phyloP scores from a whole-genome alignment of 768 basidiomycete genomes.

The Myochromella boudieri region DNA sequence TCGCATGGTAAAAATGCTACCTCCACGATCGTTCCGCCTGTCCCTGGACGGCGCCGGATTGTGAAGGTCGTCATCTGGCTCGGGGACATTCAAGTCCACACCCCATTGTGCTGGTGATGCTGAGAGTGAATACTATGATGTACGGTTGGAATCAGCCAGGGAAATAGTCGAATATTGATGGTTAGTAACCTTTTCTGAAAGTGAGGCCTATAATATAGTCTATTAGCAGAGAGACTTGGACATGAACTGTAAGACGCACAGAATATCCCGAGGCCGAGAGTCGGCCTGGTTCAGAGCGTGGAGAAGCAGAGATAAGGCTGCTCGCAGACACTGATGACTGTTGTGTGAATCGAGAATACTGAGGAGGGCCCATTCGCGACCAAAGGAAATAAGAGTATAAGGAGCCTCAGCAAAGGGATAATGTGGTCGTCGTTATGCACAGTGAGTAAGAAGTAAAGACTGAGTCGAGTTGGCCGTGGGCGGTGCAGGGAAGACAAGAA shows the following conservation, averaged over 20 bases:
- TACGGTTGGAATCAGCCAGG: neutral
- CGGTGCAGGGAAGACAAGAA: neutral
- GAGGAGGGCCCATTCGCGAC: constrained; percentile 15
- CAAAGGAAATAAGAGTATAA: neutral
- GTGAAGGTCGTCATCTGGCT: constrained; percentile 65
- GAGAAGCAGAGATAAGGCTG: constrained; percentile 17
- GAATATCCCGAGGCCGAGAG: constrained; percentile 12
- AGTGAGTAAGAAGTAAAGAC: constrained; percentile 1
- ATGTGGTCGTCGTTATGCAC: constrained; percentile 3
- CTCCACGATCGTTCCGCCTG: constrained; percentile 51
- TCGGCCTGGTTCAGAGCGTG: constrained; percentile 4
- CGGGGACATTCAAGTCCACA: constrained; percentile 39
- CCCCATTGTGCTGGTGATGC: constrained; percentile 52
- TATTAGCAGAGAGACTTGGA: neutral
- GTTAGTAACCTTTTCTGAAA: constrained; percentile 28
- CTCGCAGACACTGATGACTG: constrained; percentile 18
- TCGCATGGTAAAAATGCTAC: constrained; percentile 57
- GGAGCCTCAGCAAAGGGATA: constrained; percentile 2
- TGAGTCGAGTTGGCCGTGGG: constrained; percentile 9
- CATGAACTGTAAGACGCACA: constrained; percentile 12
- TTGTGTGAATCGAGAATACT: constrained; percentile 18
- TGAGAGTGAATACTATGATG: constrained; percentile 35
- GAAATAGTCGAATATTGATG: neutral
- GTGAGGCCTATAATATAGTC: constrained; percentile 21
- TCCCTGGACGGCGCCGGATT: constrained; percentile 61